Percentiles rank a stretch among this genome's conserved stretches.
Conservation (phyloP, 331 rosid genomes). For the Acacia concinna region DNA sequence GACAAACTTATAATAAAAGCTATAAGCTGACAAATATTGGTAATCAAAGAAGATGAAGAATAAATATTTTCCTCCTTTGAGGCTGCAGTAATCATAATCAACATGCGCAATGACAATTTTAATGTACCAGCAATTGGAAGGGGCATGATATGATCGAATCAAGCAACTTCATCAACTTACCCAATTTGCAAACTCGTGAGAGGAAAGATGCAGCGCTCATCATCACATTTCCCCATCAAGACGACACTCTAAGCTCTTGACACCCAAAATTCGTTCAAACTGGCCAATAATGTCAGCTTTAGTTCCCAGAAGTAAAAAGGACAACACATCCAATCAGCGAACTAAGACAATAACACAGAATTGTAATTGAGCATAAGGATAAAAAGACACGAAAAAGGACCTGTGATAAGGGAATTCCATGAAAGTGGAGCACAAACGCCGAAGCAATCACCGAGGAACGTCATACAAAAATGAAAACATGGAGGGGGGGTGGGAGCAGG, state of each 20-base stretch:
- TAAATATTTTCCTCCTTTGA: not conserved
- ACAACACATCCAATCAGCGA: not conserved
- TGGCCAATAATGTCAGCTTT: conserved; percentile 43
- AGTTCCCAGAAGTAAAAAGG: not conserved
- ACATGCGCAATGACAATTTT: not conserved
- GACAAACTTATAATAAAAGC: not conserved
- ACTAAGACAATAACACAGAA: not conserved
- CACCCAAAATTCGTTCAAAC: conserved; percentile 36
- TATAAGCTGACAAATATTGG: not conserved
- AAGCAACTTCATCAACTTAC: conserved; percentile 36
- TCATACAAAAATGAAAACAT: conserved; percentile 44
- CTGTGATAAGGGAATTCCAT: conserved; percentile 48
- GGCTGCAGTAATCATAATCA: not conserved
- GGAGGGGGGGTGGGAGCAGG: not conserved
- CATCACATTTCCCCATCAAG: conserved; percentile 67
- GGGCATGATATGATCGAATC: not conserved
- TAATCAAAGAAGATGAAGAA: not conserved
- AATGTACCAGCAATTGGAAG: not conserved
- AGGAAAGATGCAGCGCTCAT: conserved; percentile 64
- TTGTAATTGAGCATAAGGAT: not conserved
- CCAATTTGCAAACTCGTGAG: conserved; percentile 87
- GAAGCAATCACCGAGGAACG: conserved; percentile 45
- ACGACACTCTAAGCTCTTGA: conserved; percentile 11
- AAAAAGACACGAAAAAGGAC: conserved; percentile 28
- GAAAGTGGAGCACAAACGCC: conserved; percentile 24